Evolutionary conservation across 1,139 yeast species (phyloP).

Genomic region (Geotrichum macrosporum): DNA sequence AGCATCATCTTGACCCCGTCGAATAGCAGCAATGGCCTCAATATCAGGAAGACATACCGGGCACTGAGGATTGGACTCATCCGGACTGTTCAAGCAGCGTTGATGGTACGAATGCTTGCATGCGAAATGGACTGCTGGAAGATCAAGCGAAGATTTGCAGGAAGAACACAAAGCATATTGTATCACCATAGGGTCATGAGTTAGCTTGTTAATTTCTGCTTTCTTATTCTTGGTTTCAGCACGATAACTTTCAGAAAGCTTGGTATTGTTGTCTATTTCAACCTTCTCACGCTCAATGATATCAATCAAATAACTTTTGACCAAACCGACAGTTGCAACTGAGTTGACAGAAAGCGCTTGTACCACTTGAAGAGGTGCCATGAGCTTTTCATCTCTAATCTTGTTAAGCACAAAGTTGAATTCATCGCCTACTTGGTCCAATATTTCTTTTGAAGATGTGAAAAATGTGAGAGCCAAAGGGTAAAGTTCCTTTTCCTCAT

Average conservation of each 20-base stretch:
- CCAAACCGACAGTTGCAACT: slow-evolving; percentile 66
- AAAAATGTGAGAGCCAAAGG: slow-evolving; percentile 62
- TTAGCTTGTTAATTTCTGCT: slow-evolving; percentile 50
- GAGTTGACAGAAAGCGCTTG: slow-evolving; percentile 61
- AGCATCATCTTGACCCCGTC: slow-evolving; percentile 56
- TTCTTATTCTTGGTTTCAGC: slow-evolving; percentile 58
- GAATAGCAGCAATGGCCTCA: slow-evolving; percentile 58
- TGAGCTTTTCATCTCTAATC: slow-evolving; percentile 50
- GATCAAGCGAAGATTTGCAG: slow-evolving; percentile 65
- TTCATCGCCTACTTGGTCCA: slow-evolving; percentile 52
- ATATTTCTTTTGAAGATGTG: slow-evolving; percentile 53
- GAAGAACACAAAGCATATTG: slow-evolving; percentile 68
- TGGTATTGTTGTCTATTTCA: slow-evolving; percentile 65
- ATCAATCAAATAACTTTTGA: slow-evolving; percentile 64
- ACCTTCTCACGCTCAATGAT: slow-evolving; percentile 56
- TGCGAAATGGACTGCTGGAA: slow-evolving; percentile 78
- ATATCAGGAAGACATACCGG: slow-evolving; percentile 69
- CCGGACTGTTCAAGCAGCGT: slow-evolving; percentile 54
- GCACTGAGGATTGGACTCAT: slow-evolving; percentile 44
- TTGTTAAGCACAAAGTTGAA: slow-evolving; percentile 50
- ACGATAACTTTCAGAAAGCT: slow-evolving; percentile 64
- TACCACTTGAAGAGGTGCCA: slow-evolving; percentile 74
- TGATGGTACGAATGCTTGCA: slow-evolving; percentile 88
- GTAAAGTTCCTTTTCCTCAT: slow-evolving; percentile 59
- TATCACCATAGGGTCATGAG: slow-evolving; percentile 54